These are phyloP conservation scores for Lactarius sanguifluus DNA, from an alignment of 768 basidiomycete species.

Conservation along the genomic window DNA sequence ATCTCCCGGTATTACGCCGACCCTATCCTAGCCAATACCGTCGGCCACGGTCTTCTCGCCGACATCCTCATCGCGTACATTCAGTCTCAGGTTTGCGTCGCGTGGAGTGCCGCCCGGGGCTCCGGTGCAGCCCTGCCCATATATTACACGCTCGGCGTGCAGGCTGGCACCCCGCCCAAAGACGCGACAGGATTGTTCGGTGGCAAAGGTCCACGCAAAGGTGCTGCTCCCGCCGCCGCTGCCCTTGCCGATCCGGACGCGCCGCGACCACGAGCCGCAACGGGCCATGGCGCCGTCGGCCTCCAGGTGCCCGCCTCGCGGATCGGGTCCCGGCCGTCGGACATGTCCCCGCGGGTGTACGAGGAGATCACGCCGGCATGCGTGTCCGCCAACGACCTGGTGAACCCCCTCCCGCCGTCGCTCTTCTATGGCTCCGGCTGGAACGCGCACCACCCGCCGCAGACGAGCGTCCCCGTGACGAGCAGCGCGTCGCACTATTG, in stretches of 20 bases:
- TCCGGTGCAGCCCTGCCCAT: slow-evolving; percentile 24
- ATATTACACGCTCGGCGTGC: slow-evolving; percentile 28
- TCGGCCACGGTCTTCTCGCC: slow-evolving; percentile 84
- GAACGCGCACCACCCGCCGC: slow-evolving; percentile 70
- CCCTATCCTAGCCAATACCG: slow-evolving; percentile 72
- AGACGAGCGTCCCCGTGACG: slow-evolving; percentile 41
- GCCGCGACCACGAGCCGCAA: slow-evolving; percentile 25
- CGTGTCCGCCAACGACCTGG: slow-evolving; percentile 94
- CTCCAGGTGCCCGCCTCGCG: slow-evolving; percentile 68
- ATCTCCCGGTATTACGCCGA: slow-evolving; percentile 76
- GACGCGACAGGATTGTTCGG: slow-evolving; percentile 73
- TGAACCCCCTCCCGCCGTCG: slow-evolving; percentile 94
- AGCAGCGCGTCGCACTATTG: slow-evolving; percentile 82
- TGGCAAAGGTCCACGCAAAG: slow-evolving; percentile 81
- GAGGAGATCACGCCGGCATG: slow-evolving; percentile 91
- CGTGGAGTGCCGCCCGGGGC: slow-evolving; percentile 65
- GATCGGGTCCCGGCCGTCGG: slow-evolving; percentile 62
- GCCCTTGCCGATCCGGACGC: slow-evolving; percentile 21
- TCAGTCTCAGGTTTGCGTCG: slow-evolving; percentile 82
- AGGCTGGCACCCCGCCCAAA: slow-evolving; percentile 40
- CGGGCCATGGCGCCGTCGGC: slow-evolving; percentile 32
- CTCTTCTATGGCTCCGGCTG: slow-evolving; percentile 94
- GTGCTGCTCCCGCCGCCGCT: slow-evolving; percentile 33
- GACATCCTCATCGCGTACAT: slow-evolving; percentile 92
- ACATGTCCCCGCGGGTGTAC: slow-evolving; percentile 48